These are phyloP conservation scores for Hymenoscyphus salicellus DNA, from an alignment of 2,329 filamentous ascomycete species.

Conservation along the genomic window DNA sequence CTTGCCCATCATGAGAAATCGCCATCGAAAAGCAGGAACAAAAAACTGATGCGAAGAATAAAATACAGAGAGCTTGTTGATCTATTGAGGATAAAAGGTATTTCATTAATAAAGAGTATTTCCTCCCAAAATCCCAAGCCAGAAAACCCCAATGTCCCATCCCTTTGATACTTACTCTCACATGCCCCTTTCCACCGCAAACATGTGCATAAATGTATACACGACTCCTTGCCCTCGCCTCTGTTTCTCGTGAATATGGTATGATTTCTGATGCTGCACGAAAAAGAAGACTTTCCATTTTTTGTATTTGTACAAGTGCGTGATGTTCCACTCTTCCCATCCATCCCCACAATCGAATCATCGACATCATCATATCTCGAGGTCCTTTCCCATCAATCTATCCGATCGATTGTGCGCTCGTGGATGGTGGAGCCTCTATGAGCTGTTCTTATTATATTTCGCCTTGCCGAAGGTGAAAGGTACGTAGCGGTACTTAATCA, in stretches of 20 bases:
- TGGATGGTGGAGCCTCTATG: conserved; percentile 21
- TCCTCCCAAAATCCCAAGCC: not conserved
- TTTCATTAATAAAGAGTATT: not conserved
- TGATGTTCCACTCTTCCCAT: not conserved
- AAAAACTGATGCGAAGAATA: not conserved
- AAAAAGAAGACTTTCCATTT: not conserved
- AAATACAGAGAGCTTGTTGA: not conserved
- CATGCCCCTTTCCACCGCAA: not conserved
- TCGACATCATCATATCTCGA: not conserved
- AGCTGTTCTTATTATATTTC: conserved; percentile 66
- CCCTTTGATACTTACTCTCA: not conserved
- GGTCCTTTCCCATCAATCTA: not conserved
- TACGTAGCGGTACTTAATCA: conserved; percentile 99
- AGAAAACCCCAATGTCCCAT: not conserved
- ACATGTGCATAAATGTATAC: not conserved
- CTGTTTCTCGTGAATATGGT: not conserved
- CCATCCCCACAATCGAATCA: conserved; percentile 1
- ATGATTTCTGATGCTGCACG: not conserved
- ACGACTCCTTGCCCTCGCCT: not conserved
- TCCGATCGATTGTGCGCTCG: not conserved
- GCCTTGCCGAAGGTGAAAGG: conserved; percentile 91
- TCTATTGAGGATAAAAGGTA: not conserved
- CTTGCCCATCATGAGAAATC: too few species aligned
- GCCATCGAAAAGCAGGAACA: too few species aligned
- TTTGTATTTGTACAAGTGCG: conserved; percentile 1